Base-by-base conservation (phyloP, 768 basidiomycete genomes). In the Phlebiopsis gigantea region DNA sequence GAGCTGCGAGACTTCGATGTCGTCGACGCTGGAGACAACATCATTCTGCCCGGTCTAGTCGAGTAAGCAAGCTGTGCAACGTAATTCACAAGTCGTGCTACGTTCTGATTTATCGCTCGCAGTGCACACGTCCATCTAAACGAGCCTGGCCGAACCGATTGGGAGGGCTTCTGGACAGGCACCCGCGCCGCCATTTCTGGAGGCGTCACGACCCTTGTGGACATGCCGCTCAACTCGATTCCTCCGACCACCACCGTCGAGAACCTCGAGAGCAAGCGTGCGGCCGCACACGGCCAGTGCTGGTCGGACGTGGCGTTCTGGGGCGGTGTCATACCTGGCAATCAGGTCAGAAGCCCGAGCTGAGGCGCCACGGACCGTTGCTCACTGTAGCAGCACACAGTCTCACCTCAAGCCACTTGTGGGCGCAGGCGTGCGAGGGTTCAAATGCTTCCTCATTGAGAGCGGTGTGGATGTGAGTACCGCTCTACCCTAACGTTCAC, bases 161-260 rank as follows among this genome's bases (percentile, higher is more conserved):
- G 94, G 94, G 94, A 97, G 67, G 94, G 94, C 0, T 96, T 97
- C 68, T 82, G 79, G 73, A 90, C 92, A 0, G 94, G 93, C n/a
- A 95, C 94, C 1, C 74, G 77, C 54, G 96, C 96, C 19, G 96
- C 96, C 1, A 83, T 85, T 1, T 88, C 93, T 1, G 96, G 96
- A 21, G 97, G 96, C 6, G 84, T 98, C n/a, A 98, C 95, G 7
- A 92, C 93, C 5, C 75, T 98, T 21, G 87, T 98, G 29, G 97
- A 98, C 72, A 99, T 98, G 96, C 97, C 96, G 2, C 76, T 99
- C 54, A 98, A 99, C 71, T 96, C 94, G 1, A 90, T 98, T 53
- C 96, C 96, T 1, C 93, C 97, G 0, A 98, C 97, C 0, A 95
- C 93, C 1, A 94, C 92, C 0, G 79, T 93, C 7, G 73, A 73